phyloP scores from a whole-genome alignment of 2,329 filamentous ascomycete genomes.

The Hymenoscyphus repandus region DNA sequence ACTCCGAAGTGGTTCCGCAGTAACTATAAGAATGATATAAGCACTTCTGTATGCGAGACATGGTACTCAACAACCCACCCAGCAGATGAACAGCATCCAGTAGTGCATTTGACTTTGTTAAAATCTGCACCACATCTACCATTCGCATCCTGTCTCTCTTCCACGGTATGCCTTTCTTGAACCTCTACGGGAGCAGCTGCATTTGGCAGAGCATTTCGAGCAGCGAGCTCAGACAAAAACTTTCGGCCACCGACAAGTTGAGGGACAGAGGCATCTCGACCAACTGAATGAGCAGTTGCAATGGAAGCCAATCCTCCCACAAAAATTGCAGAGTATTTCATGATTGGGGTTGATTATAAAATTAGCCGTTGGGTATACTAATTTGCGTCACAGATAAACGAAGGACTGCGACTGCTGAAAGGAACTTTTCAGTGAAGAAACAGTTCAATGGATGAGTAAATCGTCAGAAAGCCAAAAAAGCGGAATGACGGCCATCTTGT shows the following conservation, averaged over 20 bases:
- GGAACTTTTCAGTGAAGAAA: conserved; percentile 9
- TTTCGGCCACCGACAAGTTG: conserved; percentile 23
- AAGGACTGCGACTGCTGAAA: conserved; percentile 13
- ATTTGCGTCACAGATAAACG: conserved; percentile 12
- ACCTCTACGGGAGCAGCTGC: conserved; percentile 3
- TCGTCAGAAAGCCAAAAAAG: no score
- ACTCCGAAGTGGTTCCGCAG: conserved; percentile 34
- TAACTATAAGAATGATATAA: conserved; percentile 10
- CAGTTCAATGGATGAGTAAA: background rate
- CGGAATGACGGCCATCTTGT: no score
- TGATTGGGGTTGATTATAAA: background rate
- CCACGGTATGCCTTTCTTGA: conserved; percentile 8
- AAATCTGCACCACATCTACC: conserved; percentile 24
- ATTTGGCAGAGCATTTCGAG: conserved; percentile 15
- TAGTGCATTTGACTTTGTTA: conserved; percentile 18
- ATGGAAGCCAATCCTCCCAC: conserved; percentile 4
- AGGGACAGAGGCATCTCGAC: conserved; percentile 16
- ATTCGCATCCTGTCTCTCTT: conserved; percentile 14
- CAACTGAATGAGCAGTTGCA: conserved; percentile 19
- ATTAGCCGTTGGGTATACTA: background rate
- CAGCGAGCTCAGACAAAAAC: conserved; percentile 24
- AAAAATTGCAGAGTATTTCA: conserved; percentile 4
- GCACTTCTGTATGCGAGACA: background rate
- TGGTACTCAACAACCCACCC: conserved; percentile 15
- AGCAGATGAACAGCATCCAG: conserved; percentile 26